Evolutionary conservation across 305 asterid species (phyloP), one percentile per base, ranked within the genome.

Genomic region (Coffea humblotiana): DNA sequence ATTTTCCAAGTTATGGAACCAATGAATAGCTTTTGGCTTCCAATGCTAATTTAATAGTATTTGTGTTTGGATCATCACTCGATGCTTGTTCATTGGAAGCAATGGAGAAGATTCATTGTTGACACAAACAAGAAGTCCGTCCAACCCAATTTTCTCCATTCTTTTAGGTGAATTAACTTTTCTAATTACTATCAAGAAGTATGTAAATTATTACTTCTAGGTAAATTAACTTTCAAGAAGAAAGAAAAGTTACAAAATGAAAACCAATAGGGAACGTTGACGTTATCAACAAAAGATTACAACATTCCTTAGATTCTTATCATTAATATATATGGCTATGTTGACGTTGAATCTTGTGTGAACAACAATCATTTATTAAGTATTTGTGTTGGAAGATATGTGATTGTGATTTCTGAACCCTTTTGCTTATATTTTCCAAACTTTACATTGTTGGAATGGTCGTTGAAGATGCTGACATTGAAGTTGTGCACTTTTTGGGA

Each of bases 381-480:
- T 15, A 29, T 10, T 49, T 77, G 45, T 32, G 21, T 27, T 76
- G 58, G 29, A 40, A 27, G n/a, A 66, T 71, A 48, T 49, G 52
- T 77, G 65, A 49, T 14, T 67, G 67, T 67, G 65, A 77, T 77
- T 52, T 29, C 7, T 32, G 52, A 67, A 23, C 14, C 25, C 47
- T 71, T 58, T 76, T 61, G 48, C 47, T 76, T 15, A 45, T 45
- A 45, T 76, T 45, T 76, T 61, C 47, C 56, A 37, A 35, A 37
- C 43, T 51, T 29, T 2, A 54, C 29, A 37, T 77, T 49, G 54
- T 29, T 29, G 19, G 27, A 68, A 66, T 51, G 75, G 80, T 69
- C 67, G 75, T 68, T 69, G 54, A 35, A 54, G 80, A 77, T 49
- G 73, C 16, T 67, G 80, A 77, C 80, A 67, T 63, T 77, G 10